phyloP scores from a whole-genome alignment of 192 early-diverging fungal genomes.

The Coemansia sp. region DNA sequence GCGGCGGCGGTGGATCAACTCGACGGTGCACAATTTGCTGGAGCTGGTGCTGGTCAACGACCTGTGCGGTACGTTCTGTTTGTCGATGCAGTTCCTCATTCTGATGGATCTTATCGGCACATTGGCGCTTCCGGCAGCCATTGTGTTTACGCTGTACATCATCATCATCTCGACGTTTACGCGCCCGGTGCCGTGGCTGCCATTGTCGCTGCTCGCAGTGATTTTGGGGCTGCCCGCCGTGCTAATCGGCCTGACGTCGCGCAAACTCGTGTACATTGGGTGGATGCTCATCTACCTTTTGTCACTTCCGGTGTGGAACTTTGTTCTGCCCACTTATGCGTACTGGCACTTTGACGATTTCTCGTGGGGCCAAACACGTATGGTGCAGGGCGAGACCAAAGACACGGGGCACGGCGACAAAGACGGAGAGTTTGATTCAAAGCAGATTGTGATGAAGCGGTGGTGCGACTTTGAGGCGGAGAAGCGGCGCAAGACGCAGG shows the following conservation, averaged over 20 bases:
- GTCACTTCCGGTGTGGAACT: slow-evolving; percentile 77
- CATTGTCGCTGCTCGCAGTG: slow-evolving; percentile 65
- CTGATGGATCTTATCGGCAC: slow-evolving; percentile 95
- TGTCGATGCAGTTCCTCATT: slow-evolving; percentile 95
- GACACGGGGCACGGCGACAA: slow-evolving; percentile 62
- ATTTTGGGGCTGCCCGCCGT: slow-evolving; percentile 77
- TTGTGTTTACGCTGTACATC: slow-evolving; percentile 82
- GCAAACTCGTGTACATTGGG: slow-evolving; percentile 73
- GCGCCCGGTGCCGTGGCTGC: slow-evolving; percentile 58
- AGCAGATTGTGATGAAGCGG: slow-evolving; percentile 72
- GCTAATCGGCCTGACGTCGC: slow-evolving; percentile 78
- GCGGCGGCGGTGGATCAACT: slow-evolving; percentile 94
- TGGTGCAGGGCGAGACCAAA: slow-evolving; percentile 63
- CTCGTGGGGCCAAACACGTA: slow-evolving; percentile 80
- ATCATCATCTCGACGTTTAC: slow-evolving; percentile 65
- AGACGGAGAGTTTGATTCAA: slow-evolving; percentile 74
- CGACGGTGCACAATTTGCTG: slow-evolving; percentile 86
- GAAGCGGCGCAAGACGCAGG: slow-evolving; percentile 54
- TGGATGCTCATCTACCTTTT: slow-evolving; percentile 82
- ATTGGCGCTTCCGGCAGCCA: slow-evolving; percentile 88
- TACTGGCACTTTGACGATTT: slow-evolving; percentile 91
- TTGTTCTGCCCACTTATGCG: slow-evolving; percentile 72
- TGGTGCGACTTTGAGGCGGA: slow-evolving; percentile 73
- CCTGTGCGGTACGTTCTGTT: slow-evolving; percentile 85
- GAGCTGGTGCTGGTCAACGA: slow-evolving; percentile 81